Evolutionary conservation across 371 early-diverging fungal species (phyloP), one percentile per base, ranked within the genome.

Genomic region (Neoconidiobolus thromboides): DNA sequence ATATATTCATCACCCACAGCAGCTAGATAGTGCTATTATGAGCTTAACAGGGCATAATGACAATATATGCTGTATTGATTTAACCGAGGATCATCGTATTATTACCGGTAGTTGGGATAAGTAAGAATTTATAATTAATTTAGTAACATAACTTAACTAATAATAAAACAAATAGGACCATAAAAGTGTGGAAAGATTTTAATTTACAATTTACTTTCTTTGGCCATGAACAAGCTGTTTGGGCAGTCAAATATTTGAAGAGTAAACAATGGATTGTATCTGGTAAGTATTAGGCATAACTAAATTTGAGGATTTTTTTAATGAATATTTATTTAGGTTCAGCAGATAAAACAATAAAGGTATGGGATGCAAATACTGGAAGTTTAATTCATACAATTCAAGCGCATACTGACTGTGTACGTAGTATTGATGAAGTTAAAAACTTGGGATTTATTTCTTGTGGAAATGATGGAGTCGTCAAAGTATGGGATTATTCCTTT

Each of bases 71-170:
- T 75, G 86, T 1, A 69, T 98, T 36, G 73, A 76, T 4, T 71
- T 76, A 0, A 73, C 81, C 1, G 67, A 74, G 0, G 76, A 79
- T 40, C 90, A 87, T 1, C 68, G 75, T 39, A 73, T 90, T 36
- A 76, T 96, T 2, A 91, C 94, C 12, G 96, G 95, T 7, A 93
- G 93, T 12, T 96, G 97, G 98, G 98, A 98, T 73, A 86, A 79
- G 93, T 91, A 72, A 60, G 74, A 61, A 15, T 39, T 6, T 49
- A 10, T 41, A 7, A 39, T 38, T 9, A 36, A 10, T 41, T 46
- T 0, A 9, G 6, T 6, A 15, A 55, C 69, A 71, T 7, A 67
- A 65, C 48, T 69, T 56, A 0, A 70, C 69, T 62, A 38, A 57
- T 61, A 41, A 40, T 9, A 53, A 39, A 43, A 26, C 10, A 14